Evolutionary conservation across 2,329 filamentous ascomycete species (phyloP), one percentile per base, ranked within the genome.

Genomic region (Geoglossum cookeanum): DNA sequence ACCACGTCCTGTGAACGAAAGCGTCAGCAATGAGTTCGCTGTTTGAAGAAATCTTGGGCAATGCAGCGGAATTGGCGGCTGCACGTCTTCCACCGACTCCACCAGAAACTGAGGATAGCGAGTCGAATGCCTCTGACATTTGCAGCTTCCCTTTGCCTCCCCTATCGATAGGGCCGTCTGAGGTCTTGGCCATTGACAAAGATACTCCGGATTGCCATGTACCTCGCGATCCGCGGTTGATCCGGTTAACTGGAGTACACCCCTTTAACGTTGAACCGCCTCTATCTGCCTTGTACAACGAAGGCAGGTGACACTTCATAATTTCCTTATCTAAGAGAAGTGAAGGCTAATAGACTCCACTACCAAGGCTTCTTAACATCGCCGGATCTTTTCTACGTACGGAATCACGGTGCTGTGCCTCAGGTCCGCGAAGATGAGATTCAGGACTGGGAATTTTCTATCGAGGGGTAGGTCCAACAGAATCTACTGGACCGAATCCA

Each of bases 191-290:
- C n/a, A 71, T 87, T 64, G 89, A 95, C 66, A 74, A 85, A 61
- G 84, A 85, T 60, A 96, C 89, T 0, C 90, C 90, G 7, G 90
- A 96, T 65, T 74, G 70, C 62, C 87, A 91, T 72, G 85, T 96
- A 22, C 76, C 82, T 27, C 77, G 90, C 67, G 89, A 95, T 69
- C 75, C 84, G 0, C 78, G 89, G 45, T 74, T 96, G 15, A 92
- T 96, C 61, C 79, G 90, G 55, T 74, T 96, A 13, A 96, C 90
- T 9, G 90, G 90, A 29, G 78, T 87, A 4, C 90, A 95, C 68
- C 90, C 90, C 0, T 94, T 94, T 74, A 96, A 96, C 64, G 84
- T 86, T 54, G 90, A 96, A 69, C 78, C 90, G 8, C 89, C 90
- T 0, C 71, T 96, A 7, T 86, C 80, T 57, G 80, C 81, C 15